Percentiles rank a stretch among this genome's conserved stretches.
Evolutionary conservation across 139 green algal genomes (phyloP).

Genomic region (Spirogloea muscicola): DNA sequence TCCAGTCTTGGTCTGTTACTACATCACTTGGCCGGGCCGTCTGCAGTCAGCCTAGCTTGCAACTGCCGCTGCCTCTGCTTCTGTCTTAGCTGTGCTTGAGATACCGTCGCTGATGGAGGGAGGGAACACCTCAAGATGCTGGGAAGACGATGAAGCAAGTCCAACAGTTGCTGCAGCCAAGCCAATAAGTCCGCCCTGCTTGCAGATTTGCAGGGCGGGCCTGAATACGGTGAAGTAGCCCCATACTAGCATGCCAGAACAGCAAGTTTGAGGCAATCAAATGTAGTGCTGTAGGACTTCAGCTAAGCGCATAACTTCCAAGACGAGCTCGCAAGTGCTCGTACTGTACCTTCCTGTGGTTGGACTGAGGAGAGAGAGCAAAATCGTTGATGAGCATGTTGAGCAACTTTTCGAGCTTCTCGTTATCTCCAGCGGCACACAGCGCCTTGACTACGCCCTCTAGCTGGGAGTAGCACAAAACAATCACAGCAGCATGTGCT

Average conservation of each 20-base stretch:
- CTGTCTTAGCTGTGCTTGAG: neutral
- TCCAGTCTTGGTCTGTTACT: too few relatives aligned
- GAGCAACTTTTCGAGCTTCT: conserved; percentile 56
- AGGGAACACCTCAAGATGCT: conserved; percentile 24
- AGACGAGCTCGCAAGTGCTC: too few relatives aligned
- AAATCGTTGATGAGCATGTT: conserved; percentile 72
- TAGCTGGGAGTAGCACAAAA: too few relatives aligned
- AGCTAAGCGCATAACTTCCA: too few relatives aligned
- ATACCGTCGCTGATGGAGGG: neutral
- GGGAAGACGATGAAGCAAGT: conserved; percentile 60
- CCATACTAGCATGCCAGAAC: too few relatives aligned
- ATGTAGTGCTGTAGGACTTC: too few relatives aligned
- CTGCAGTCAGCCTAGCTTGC: neutral
- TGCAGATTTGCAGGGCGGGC: too few relatives aligned
- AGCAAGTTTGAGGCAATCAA: too few relatives aligned
- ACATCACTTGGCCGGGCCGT: too few relatives aligned
- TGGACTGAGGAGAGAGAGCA: conserved; percentile 66
- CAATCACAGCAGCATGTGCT: too few relatives aligned
- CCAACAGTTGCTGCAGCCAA: conserved; percentile 86
- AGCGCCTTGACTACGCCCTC: conserved; percentile 47
- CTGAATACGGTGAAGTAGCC: too few relatives aligned
- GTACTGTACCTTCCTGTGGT: conserved; percentile 72
- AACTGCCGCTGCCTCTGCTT: neutral
- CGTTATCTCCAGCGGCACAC: conserved; percentile 27
- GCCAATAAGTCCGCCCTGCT: conserved; percentile 85